Evolutionary conservation across 1,284 basidiomycete species (phyloP).

Genomic region (Ceratobasidium sp.): DNA sequence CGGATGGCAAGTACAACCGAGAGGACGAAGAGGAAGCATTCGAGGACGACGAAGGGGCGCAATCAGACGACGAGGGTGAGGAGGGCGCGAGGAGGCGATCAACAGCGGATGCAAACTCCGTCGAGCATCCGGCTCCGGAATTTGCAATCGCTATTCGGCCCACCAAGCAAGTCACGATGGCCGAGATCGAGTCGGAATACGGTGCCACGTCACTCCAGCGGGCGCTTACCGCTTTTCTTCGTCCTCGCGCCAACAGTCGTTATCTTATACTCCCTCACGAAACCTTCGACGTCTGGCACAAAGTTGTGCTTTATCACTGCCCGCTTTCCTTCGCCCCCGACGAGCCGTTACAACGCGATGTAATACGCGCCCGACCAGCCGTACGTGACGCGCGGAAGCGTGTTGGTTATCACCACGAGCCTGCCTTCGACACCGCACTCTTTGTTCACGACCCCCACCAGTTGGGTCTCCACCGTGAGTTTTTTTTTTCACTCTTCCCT

Average conservation of each 20-base stretch:
- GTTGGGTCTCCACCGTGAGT: background rate
- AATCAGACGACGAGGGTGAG: background rate
- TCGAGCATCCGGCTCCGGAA: too few species aligned
- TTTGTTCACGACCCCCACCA: background rate
- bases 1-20: too few species aligned
- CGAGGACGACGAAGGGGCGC: background rate
- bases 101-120: too few species aligned
- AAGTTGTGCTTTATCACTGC: too few species aligned
- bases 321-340: background rate
- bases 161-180: background rate
- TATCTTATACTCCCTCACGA: too few species aligned
- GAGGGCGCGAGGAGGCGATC: background rate
- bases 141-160: background rate
- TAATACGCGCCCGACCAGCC: background rate
- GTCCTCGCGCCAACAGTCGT: too few species aligned
- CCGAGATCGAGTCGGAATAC: too few species aligned
- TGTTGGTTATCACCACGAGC: background rate
- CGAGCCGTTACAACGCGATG: slow-evolving; percentile 3
- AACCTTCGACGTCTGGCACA: too few species aligned
- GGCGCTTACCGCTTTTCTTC: too few species aligned
- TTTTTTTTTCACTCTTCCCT: background rate
- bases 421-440: slow-evolving; percentile 1
- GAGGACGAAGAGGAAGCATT: background rate
- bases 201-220: too few species aligned
- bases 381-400: too few species aligned